Evolutionary conservation across 2,329 filamentous ascomycete genomes (phyloP), one percentile per base, ranked within the genome.

Genomic region (Diplodia scrobiculata): DNA sequence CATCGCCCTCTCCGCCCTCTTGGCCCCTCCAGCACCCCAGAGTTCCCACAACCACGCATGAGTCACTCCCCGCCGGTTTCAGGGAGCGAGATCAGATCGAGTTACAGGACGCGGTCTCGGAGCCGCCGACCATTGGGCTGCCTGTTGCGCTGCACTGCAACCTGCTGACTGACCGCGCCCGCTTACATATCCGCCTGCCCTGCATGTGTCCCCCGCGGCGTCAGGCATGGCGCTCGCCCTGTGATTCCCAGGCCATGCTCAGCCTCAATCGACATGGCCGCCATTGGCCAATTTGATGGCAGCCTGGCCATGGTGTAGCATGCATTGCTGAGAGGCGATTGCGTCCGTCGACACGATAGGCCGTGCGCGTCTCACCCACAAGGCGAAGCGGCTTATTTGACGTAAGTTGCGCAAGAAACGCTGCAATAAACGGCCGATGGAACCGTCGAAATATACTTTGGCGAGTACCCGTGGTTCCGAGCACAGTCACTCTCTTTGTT

Each of bases 61-160:
- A 62, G 58, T 62, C 58, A 62, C 58, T n/a, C n/a, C 19, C 19
- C 36, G n/a, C 41, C 36, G 36, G 58, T 50, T 62, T 50, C 58
- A 51, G 13, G 58, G 41, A 50, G 58, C 54, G 54, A 60, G 55
- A 60, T 60, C 58, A 36, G 58, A 62, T 62, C 45, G 29, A 45
- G 14, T n/a, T 50, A 45, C 45, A 50, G 45, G 17, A 60, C 19
- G 53, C 34, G 7, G 38, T 25, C n/a, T 25, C 58, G 58, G 58
- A 21, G 29, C 19, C 41, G 41, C 58, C 58, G 45, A 19, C 29
- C 27, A 51, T 38, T 62, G 45, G 58, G 4, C 29, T 21, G 36
- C n/a, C 11, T 11, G 25, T 47, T 17, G 55, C 21, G 32, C 36
- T 47, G 55, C 27, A 13, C 38, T 50, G 41, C 41, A 51, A 21